These are phyloP conservation scores for Aristolochia fimbriata DNA, from an alignment of 164 flowering plant genomes.

Conservation along the genomic window DNA sequence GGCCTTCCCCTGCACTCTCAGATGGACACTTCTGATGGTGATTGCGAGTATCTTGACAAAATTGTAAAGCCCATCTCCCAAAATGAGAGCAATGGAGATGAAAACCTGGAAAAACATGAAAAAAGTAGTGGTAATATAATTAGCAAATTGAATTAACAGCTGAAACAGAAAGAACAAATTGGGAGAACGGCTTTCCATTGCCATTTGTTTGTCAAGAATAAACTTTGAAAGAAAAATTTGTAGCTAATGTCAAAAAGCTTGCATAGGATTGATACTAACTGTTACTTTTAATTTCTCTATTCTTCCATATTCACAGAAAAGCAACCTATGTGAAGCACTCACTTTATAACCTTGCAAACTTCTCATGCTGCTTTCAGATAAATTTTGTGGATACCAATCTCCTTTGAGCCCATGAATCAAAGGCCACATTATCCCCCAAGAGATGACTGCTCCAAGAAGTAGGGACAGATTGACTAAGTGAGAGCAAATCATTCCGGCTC, in stretches of 20 bases:
- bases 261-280: no score
- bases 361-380: conserved; percentile 31
- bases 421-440: conserved; percentile 98
- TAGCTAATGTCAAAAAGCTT: no score
- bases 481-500: conserved; percentile 92
- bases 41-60: conserved; percentile 45
- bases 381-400: conserved; percentile 51
- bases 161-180: no score
- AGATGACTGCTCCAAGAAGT: conserved; percentile 80
- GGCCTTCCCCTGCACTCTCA: conserved; percentile 17
- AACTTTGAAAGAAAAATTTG: no score
- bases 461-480: conserved; percentile 78
- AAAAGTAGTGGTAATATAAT: no score
- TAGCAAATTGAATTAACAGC: no score
- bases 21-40: conserved; percentile 29
- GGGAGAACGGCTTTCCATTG: no score
- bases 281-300: no score
- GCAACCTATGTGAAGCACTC: not conserved
- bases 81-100: conserved; percentile 63
- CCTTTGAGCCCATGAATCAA: conserved; percentile 54
- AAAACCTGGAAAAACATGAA: conserved; percentile 48
- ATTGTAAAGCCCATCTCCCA: conserved; percentile 89
- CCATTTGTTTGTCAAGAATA: no score
- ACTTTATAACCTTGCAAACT: conserved; percentile 4
- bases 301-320: not conserved